These are phyloP conservation scores for Exophiala lecanii-corni DNA, from an alignment of 2,329 filamentous ascomycete species.

Conservation along the genomic window DNA sequence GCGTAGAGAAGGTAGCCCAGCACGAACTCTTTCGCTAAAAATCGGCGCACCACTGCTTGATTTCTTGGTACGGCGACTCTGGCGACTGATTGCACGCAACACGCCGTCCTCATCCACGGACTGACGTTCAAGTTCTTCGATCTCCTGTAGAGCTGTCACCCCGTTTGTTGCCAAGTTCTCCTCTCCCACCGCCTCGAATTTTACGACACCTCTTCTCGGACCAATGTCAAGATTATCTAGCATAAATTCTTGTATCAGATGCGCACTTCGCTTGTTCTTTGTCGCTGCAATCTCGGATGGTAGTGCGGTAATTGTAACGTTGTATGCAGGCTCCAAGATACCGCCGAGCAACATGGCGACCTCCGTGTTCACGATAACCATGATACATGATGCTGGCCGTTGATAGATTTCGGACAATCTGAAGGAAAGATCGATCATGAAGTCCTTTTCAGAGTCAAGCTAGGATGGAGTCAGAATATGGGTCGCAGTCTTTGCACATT, in stretches of 20 bases:
- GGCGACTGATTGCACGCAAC: slow-evolving; percentile 37
- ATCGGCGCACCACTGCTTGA: slow-evolving; percentile 9
- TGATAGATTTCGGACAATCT: slow-evolving; percentile 71
- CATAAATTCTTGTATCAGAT: slow-evolving; percentile 72
- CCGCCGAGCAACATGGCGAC: slow-evolving; percentile 70
- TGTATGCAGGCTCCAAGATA: slow-evolving; percentile 73
- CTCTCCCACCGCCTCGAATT: slow-evolving; percentile 65
- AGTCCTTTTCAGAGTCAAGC: slow-evolving; percentile 70
- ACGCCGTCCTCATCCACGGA: slow-evolving; percentile 39
- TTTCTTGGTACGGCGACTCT: slow-evolving; percentile 29
- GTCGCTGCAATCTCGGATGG: slow-evolving; percentile 64
- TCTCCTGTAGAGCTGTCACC: slow-evolving; percentile 63
- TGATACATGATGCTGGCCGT: slow-evolving; percentile 66
- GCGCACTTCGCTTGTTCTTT: slow-evolving; percentile 75
- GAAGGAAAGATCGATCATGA: slow-evolving; percentile 69
- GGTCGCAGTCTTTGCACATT: neutral
- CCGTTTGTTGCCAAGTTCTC: slow-evolving; percentile 69
- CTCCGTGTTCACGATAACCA: slow-evolving; percentile 71
- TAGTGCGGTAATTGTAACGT: slow-evolving; percentile 68
- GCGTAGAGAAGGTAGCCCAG: slow-evolving; percentile 17
- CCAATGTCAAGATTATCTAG: slow-evolving; percentile 64
- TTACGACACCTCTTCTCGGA: slow-evolving; percentile 64
- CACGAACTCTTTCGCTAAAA: slow-evolving; percentile 13
- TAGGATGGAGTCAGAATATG: slow-evolving; percentile 25
- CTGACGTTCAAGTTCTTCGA: slow-evolving; percentile 54